phyloP scores from a whole-genome alignment of 2,329 filamentous ascomycete genomes.

The Nemania sp. region DNA sequence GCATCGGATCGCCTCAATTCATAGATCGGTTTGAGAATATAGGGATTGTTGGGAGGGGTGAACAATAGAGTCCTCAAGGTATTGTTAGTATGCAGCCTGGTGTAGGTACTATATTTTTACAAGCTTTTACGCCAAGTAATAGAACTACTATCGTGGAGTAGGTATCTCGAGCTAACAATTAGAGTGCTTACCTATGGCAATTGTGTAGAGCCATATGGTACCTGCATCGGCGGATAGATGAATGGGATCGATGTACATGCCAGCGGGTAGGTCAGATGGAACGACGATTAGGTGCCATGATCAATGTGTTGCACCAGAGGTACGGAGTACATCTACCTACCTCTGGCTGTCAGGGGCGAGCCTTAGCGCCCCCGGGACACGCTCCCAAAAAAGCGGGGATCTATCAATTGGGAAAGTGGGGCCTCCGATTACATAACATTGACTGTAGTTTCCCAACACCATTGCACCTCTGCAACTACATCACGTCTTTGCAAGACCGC shows the following conservation, averaged over 20 bases:
- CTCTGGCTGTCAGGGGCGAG: not conserved
- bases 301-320: no score
- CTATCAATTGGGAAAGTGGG: conserved; percentile 26
- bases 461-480: conserved; percentile 27
- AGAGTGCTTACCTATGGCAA: conserved; percentile 6
- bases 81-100: no score
- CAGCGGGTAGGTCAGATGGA: not conserved
- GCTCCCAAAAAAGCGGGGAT: conserved; percentile 14
- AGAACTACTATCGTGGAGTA: no score
- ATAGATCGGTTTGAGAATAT: no score
- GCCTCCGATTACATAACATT: conserved; percentile 26
- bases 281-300: not conserved
- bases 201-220: not conserved
- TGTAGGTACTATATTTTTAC: no score
- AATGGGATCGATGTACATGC: not conserved
- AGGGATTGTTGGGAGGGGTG: no score
- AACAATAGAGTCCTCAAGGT: no score
- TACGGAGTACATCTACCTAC: not conserved
- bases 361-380: not conserved
- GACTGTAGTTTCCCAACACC: conserved; percentile 24
- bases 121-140: no score
- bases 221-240: conserved; percentile 13
- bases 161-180: not conserved
- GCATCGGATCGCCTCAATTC: no score
- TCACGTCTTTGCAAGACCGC: conserved; percentile 29